These are phyloP conservation scores for Rhizophora apiculata DNA, from an alignment of 345 rosid species.

Conservation along the genomic window DNA sequence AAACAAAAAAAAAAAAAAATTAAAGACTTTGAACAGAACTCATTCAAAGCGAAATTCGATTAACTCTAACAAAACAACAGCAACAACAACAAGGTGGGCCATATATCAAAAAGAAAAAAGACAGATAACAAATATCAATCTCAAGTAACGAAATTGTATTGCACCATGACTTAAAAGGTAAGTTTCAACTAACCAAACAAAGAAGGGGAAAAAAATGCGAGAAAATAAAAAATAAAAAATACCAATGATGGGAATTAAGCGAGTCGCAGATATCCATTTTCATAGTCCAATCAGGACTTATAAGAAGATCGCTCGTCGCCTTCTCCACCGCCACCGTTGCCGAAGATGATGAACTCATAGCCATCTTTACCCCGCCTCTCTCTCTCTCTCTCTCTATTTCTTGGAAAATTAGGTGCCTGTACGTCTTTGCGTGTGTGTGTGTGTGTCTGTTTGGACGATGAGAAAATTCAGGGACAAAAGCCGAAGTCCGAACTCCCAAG, in stretches of 20 bases:
- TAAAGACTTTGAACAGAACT: too few species aligned
- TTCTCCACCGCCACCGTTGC: conserved; percentile 87
- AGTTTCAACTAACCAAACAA: conserved; percentile 7
- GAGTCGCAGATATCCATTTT: conserved; percentile 92
- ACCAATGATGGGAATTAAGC: conserved; percentile 74
- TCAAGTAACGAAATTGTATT: neutral
- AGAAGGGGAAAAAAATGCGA: neutral
- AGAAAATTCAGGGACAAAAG: too few species aligned
- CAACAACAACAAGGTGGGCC: neutral
- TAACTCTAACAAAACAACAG: neutral
- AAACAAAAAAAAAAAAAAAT: too few species aligned
- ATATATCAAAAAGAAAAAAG: neutral
- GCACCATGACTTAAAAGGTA: neutral
- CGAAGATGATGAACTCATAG: conserved; percentile 14
- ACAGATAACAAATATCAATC: neutral
- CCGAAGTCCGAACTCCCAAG: too few species aligned
- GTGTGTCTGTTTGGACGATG: neutral
- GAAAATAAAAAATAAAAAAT: conserved; percentile 6
- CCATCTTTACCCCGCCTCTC: conserved; percentile 3
- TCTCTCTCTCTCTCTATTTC: neutral
- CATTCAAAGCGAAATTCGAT: neutral
- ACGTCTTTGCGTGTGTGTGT: neutral
- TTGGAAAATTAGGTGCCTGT: neutral
- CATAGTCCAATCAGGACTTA: conserved; percentile 90
- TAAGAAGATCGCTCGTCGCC: conserved; percentile 86